Evolutionary conservation across 148 eudicot genomes (phyloP), one percentile per base, ranked within the genome.

Genomic region (Rhododendron ferrugineum): DNA sequence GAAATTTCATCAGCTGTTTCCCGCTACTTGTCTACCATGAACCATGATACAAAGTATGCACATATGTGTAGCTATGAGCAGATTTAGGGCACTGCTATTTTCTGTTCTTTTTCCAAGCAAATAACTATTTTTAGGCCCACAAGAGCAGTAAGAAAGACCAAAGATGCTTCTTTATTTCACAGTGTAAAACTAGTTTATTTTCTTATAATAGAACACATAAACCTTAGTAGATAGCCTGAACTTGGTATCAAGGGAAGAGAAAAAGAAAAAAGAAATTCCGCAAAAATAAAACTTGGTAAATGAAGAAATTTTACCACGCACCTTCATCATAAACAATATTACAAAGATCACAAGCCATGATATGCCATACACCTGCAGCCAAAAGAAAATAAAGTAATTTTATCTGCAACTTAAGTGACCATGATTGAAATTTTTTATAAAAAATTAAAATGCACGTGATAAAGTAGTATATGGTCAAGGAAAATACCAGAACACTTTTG

Each of bases 261-360:
- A 3, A 54, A 1, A 52, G 62, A 64, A 22, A n/a, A 75, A 56
- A 72, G 8, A 52, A 18, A 1, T 49, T 47, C 4, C 3, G 2
- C 18, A 52, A 62, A 62, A 11, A 4, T 23, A 4, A 44, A 22
- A 75, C 76, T 76, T 23, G 52, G 72, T 56, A 9, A 74, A 15
- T 42, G 74, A 82, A 80, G 16, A 78, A 28, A 52, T 50, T 79
- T 68, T 37, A 60, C 44, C 79, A 54, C 90, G 86, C 74, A 93
- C 96, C 96, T 93, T 92, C 92, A 92, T 87, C 80, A 93, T 62
- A 75, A 89, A 68, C 54, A 93, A 79, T 86, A 91, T 37, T 37
- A 83, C 23, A 80, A 92, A 60, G 49, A 93, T 91, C 84, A 90
- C 92, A 34, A 93, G 88, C 96, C 96, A 93, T 28, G 96, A 93